These are phyloP conservation scores for Pseudoperonospora humuli DNA, from an alignment of 352 stramenopile species.

Conservation along the genomic window DNA sequence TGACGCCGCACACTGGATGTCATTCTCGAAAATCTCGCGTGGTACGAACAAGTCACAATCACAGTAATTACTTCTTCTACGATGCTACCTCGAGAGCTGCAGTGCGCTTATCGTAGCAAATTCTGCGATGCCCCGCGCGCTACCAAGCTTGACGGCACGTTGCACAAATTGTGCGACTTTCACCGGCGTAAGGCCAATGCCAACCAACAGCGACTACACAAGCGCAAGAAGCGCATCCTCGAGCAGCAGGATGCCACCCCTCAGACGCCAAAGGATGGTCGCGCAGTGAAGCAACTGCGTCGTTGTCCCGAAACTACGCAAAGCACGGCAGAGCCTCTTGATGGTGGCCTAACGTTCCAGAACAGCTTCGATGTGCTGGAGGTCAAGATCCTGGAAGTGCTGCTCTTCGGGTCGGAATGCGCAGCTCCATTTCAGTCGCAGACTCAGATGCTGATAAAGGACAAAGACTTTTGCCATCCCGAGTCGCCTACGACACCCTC, in stretches of 20 bases:
- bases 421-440: neutral
- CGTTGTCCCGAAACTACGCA: constrained; percentile 11
- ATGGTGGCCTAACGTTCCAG: constrained; percentile 15
- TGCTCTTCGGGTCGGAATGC: constrained; percentile 26
- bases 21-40: constrained; percentile 16
- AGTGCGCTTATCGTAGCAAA: constrained; percentile 45
- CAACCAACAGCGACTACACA: constrained; percentile 39
- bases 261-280: constrained; percentile 1
- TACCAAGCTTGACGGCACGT: constrained; percentile 34
- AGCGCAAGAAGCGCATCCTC: constrained; percentile 31
- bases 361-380: constrained; percentile 26
- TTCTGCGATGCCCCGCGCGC: constrained; percentile 33
- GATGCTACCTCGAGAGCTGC: constrained; percentile 21
- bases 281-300: constrained; percentile 8
- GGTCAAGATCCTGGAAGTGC: constrained; percentile 29
- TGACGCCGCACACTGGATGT: constrained; percentile 6
- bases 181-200: constrained; percentile 43
- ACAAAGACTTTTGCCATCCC: neutral
- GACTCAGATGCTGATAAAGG: constrained; percentile 5
- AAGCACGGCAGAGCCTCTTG: constrained; percentile 13
- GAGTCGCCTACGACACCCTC: constrained; percentile 9
- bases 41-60: neutral
- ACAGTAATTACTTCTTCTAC: neutral
- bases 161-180: constrained; percentile 50
- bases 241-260: constrained; percentile 12